Percentiles rank a stretch among this genome's conserved stretches.
These are phyloP conservation scores for Vigna nakashimae DNA, from an alignment of 306 rosid species.

Conservation along the genomic window DNA sequence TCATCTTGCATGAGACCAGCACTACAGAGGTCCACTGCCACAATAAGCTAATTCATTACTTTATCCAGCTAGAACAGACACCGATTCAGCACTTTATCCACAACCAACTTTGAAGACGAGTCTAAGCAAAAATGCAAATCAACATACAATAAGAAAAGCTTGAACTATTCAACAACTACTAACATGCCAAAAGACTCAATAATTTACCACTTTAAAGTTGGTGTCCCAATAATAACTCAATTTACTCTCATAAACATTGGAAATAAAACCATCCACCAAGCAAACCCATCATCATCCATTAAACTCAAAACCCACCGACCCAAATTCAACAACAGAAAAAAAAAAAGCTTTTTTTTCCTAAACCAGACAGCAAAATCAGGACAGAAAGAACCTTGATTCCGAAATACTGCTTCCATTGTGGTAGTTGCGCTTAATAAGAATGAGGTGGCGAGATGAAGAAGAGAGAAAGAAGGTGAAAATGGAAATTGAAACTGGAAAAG, in stretches of 20 bases:
- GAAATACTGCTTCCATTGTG: neutral
- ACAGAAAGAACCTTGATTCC: neutral
- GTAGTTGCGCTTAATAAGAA: neutral
- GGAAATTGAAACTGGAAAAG: neutral
- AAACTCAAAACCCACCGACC: conserved; percentile 20
- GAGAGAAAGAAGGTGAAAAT: conserved; percentile 2
- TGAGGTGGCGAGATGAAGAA: neutral
- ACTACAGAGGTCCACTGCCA: conserved; percentile 26
- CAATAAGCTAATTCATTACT: conserved; percentile 17
- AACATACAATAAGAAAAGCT: neutral
- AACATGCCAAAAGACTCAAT: conserved; percentile 1
- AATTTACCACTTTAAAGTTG: neutral
- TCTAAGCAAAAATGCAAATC: neutral
- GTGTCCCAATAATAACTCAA: neutral
- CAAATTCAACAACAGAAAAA: conserved; percentile 2
- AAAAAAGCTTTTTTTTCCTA: neutral
- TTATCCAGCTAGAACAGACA: conserved; percentile 5
- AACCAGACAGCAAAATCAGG: neutral
- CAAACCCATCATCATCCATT: neutral
- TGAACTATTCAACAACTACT: neutral
- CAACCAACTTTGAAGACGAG: conserved; percentile 12
- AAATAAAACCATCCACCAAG: conserved; percentile 3
- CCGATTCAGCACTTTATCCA: conserved; percentile 3
- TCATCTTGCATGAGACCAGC: conserved; percentile 35
- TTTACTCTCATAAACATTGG: neutral